A percentile compares a stretch with the other conserved stretches of the same genome.
These are phyloP conservation scores for Vaccinium macrocarpon DNA, from an alignment of 148 eudicot species.

Conservation along the genomic window DNA sequence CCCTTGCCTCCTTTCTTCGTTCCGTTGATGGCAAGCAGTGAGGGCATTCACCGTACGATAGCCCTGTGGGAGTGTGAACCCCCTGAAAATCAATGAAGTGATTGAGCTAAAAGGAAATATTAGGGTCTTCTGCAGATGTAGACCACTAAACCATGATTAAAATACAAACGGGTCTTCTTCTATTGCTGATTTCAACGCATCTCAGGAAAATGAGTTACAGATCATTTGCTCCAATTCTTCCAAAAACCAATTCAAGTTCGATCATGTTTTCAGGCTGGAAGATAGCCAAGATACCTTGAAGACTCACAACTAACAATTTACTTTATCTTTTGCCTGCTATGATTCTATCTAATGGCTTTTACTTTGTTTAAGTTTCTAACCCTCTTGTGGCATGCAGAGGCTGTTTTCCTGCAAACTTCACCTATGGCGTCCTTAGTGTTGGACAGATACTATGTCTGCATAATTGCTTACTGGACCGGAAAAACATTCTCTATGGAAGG, in stretches of 20 bases:
- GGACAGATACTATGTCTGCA: constrained; percentile 91
- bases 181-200: constrained; percentile 62
- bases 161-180: constrained; percentile 52
- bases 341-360: neutral
- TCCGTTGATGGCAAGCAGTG: too few species aligned
- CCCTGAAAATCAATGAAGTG: constrained; percentile 51
- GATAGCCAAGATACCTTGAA: constrained; percentile 64
- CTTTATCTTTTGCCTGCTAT: neutral
- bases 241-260: constrained; percentile 86
- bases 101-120: constrained; percentile 99
- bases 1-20: too few species aligned
- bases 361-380: constrained; percentile 1
- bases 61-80: too few species aligned
- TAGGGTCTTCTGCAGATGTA: constrained; percentile 90
- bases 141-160: constrained; percentile 75
- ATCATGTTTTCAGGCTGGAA: constrained; percentile 78
- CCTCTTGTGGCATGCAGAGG: constrained; percentile 48
- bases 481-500: constrained; percentile 99
- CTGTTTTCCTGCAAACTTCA: constrained; percentile 61
- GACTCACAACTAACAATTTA: neutral
- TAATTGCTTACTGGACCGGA: constrained; percentile 96
- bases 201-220: constrained; percentile 74
- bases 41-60: too few species aligned
- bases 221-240: constrained; percentile 68
- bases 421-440: constrained; percentile 78